Evolutionary conservation across 1,284 basidiomycete species (phyloP), one percentile per base, ranked within the genome.

Genomic region (Grifola frondosa): DNA sequence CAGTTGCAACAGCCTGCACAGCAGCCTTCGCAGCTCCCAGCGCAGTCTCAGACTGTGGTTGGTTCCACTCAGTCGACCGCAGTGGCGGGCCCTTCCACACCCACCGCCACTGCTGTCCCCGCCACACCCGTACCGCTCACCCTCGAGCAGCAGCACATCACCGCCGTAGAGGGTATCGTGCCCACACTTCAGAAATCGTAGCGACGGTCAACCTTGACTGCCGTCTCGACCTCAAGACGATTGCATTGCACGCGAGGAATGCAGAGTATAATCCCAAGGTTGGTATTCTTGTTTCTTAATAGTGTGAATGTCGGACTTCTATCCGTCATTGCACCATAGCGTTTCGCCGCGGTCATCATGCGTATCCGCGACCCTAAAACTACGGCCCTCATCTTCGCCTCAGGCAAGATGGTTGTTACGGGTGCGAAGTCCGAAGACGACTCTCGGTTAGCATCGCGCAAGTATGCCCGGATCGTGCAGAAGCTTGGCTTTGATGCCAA

Each of bases 201-300:
- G 96, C 97, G 9, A 99, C 97, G 12, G 97, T 99, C 68, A 99
- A 99, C 63, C 81, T 99, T 35, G 96, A 98, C 66, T 97, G 94
- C 55, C 84, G 95, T 29, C 76, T 99, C 45, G 97, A 99, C 65
- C 73, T 99, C 49, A 99, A 99, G 80, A 99, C 97, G 38, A 99
- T 99, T 53, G 96, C 96, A 15, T 70, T 99, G 50, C 97, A 99
- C 59, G 97, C 97, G 1, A 81, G 97, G 52, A 99, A 99, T 68
- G 97, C 97, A 30, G 97, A 99, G 73, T 99, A 99, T 71, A 99
- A 98, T 65, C 97, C 97, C 36, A 99, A 99, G 91, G 95, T 97
- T 80, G 68, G 89, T 87, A 76, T 61, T 67, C 56, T 58, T 57
- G 65, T 61, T 46, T 53, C 56, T 65, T 65, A 62, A 64, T 65